A percentile compares a stretch with the other conserved stretches of the same genome.
These are phyloP conservation scores for Cryptococcus jaspeensis DNA, from an alignment of 1,284 basidiomycete genomes.

Conservation along the genomic window DNA sequence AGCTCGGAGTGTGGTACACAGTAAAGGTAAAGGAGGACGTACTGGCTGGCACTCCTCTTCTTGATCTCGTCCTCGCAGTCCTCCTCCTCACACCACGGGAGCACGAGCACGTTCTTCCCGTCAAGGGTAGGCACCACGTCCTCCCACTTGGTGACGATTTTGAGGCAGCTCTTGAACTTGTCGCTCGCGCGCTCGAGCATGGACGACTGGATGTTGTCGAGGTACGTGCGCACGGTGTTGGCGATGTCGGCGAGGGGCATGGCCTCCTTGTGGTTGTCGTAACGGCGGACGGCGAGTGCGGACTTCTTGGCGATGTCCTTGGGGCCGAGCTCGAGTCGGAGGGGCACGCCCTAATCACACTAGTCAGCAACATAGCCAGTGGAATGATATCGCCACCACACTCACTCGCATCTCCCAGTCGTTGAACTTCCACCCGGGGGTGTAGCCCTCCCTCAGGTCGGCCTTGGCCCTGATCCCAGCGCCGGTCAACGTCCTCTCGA, in stretches of 20 bases:
- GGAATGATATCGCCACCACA: not conserved
- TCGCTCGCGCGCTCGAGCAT: conserved; percentile 82
- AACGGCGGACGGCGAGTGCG: conserved; percentile 82
- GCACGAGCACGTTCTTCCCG: conserved; percentile 79
- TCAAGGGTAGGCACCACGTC: conserved; percentile 89
- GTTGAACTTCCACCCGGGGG: conserved; percentile 98
- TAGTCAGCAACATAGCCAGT: not conserved
- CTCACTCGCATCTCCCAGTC: conserved; percentile 95
- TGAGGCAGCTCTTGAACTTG: conserved; percentile 71
- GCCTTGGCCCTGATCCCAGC: conserved; percentile 81
- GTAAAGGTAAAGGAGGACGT: conserved; percentile 20
- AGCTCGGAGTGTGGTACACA: conserved; percentile 2
- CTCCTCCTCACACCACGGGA: conserved; percentile 96
- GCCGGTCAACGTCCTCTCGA: conserved; percentile 69
- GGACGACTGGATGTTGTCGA: conserved; percentile 83
- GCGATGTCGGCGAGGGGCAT: conserved; percentile 66
- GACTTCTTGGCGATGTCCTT: conserved; percentile 83
- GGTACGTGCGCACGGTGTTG: conserved; percentile 62
- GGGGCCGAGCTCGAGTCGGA: conserved; percentile 95
- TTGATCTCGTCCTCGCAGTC: conserved; percentile 98
- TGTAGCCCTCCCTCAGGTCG: conserved; percentile 92
- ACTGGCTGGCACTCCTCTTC: conserved; percentile 76
- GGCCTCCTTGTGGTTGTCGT: conserved; percentile 77
- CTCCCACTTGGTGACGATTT: conserved; percentile 80
- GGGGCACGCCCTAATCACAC: conserved; percentile 74